A percentile compares a stretch with the other conserved stretches of the same genome.
These are phyloP conservation scores for Periconia sp. DNA, from an alignment of 2,329 filamentous ascomycete species.

Conservation along the genomic window DNA sequence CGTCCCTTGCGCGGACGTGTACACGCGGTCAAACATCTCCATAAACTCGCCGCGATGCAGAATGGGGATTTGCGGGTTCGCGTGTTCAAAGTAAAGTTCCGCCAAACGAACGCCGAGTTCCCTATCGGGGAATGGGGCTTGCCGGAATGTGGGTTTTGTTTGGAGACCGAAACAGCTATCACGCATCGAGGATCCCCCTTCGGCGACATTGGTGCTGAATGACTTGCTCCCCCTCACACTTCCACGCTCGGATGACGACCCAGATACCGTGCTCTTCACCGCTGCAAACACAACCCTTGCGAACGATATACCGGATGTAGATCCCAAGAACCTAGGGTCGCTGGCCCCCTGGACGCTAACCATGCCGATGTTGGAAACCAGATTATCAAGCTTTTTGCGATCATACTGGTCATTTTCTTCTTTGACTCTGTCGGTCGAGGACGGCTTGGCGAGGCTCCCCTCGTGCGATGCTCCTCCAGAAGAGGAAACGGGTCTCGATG, in stretches of 20 bases:
- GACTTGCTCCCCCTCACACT: constrained; percentile 62
- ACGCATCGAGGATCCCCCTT: constrained; percentile 77
- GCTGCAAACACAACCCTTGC: constrained; percentile 92
- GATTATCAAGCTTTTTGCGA: constrained; percentile 63
- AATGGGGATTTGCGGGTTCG: constrained; percentile 93
- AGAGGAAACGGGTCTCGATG: constrained; percentile 24
- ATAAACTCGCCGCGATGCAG: constrained; percentile 88
- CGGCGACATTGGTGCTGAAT: constrained; percentile 51
- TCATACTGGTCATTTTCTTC: constrained; percentile 56
- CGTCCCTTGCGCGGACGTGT: constrained; percentile 66
- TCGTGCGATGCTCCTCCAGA: constrained; percentile 14
- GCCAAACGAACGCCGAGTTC: constrained; percentile 73
- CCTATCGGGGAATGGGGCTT: constrained; percentile 79
- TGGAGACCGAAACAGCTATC: constrained; percentile 98
- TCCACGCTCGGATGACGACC: constrained; percentile 61
- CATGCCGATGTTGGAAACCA: constrained; percentile 72
- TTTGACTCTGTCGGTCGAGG: constrained; percentile 16
- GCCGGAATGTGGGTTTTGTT: constrained; percentile 82
- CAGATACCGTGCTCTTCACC: constrained; percentile 72
- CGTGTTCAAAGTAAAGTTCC: constrained; percentile 89
- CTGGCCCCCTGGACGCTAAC: constrained; percentile 76
- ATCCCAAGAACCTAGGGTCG: constrained; percentile 79
- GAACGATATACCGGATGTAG: constrained; percentile 89
- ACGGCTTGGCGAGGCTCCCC: constrained; percentile 18
- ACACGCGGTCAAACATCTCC: constrained; percentile 81